phyloP scores from a whole-genome alignment of 2,329 filamentous ascomycete genomes.

The Penicillium sp. region DNA sequence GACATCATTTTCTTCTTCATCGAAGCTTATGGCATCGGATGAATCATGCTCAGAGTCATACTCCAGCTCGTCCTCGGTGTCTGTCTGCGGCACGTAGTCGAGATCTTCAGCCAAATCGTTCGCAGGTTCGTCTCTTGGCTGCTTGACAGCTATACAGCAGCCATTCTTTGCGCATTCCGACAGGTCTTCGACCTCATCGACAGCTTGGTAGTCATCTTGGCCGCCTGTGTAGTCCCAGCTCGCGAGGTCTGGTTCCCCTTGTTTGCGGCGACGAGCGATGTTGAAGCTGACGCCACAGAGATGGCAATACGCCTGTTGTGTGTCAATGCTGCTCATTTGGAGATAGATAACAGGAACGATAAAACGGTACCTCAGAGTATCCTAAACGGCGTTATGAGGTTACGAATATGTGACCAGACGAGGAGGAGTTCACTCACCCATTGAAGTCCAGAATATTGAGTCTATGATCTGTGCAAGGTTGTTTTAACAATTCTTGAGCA shows the following conservation, averaged over 20 bases:
- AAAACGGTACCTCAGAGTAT: neutral
- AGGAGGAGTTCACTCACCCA: neutral
- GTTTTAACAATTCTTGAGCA: no score
- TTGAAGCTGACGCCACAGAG: conserved; percentile 22
- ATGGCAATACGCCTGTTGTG: conserved; percentile 15
- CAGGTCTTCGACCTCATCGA: neutral
- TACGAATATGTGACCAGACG: neutral
- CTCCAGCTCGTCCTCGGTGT: neutral
- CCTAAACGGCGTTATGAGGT: neutral
- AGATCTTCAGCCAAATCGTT: neutral
- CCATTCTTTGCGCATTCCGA: neutral
- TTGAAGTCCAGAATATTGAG: neutral
- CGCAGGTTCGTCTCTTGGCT: neutral
- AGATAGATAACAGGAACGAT: no score
- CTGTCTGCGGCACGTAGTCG: neutral
- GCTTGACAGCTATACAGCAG: neutral
- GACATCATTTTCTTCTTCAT: neutral
- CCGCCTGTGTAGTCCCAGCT: conserved; percentile 4
- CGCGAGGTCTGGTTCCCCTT: conserved; percentile 10
- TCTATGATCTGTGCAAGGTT: no score
- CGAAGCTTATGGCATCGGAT: neutral
- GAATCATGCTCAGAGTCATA: neutral
- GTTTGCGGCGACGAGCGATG: conserved; percentile 7
- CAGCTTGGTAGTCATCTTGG: neutral
- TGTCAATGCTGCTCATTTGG: neutral